Evolutionary conservation across 768 basidiomycete species (phyloP).

Genomic region (Suillus hirtellus): DNA sequence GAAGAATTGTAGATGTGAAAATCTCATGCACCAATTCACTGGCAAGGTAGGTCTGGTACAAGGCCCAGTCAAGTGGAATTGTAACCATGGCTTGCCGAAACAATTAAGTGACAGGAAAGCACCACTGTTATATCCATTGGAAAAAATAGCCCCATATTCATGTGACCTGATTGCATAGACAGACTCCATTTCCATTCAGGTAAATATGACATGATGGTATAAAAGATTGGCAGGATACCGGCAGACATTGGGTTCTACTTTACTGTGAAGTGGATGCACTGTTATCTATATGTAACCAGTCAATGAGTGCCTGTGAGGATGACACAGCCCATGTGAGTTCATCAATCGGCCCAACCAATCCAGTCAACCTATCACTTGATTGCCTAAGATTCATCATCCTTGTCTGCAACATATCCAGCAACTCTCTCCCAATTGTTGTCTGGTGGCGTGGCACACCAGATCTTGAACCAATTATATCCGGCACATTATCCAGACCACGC

Average conservation of each 20-base stretch:
- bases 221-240: neutral
- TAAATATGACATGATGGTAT: too few relatives aligned
- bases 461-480: too few relatives aligned
- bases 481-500: too few relatives aligned
- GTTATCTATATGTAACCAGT: neutral
- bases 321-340: neutral
- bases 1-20: neutral
- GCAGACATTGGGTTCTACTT: neutral
- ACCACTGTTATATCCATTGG: too few relatives aligned
- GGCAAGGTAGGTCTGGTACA: constrained; percentile 1
- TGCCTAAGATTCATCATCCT: neutral
- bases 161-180: too few relatives aligned
- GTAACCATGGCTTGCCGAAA: neutral
- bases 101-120: neutral
- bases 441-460: neutral
- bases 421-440: neutral
- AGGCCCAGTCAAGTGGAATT: neutral
- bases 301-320: neutral
- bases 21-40: neutral
- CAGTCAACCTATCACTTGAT: neutral
- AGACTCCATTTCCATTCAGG: too few relatives aligned
- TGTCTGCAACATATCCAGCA: neutral
- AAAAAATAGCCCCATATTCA: too few relatives aligned
- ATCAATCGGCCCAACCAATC: neutral
- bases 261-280: neutral